Base-by-base conservation (phyloP, 164 flowering plant species). In the Nymphaea colorata region DNA sequence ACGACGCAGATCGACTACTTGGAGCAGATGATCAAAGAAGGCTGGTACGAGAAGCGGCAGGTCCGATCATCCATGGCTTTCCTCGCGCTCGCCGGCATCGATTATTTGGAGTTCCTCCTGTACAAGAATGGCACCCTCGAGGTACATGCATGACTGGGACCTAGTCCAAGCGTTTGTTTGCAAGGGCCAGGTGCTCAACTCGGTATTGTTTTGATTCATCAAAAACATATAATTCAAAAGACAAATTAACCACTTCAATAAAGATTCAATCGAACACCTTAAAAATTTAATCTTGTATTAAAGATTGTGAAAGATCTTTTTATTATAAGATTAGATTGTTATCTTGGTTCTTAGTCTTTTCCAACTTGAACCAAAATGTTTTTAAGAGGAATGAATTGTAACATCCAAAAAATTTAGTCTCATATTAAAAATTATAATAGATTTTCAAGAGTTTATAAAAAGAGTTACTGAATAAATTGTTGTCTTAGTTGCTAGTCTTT, bases 61-160 rank as follows among this genome's bases (percentile, higher is more conserved):
- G 69, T 87, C 12, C 65, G 63, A 3, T 73, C 81, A n/a, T 83
- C 97, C 2, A 69, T 85, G 4, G 87, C 85, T 18, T 81, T 85
- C 16, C 80, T 87, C 68, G 71, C 83, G 15, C 59, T 84, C 3
- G 73, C 92, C 6, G 97, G 97, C 25, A 90, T 88, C 65, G 97
- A 90, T 72, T 88, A 90, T 69, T 44, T 51, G 12, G 14, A 51
- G 57, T 51, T 4, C 57, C 8, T 51, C 12, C 3, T 51, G 3
- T 8, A 3, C 3, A 15, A 51, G 8, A 51, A 51, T 51, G 57
- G 57, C 57, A 51, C 57, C 14, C 8, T 15, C 10, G 12, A 51
- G 57, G 57, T 51, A 51, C 14, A 0, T 2, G 14, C 8, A 51
- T 25, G 36, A 1, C 36, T 25, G 36, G 36, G 36, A 25, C 36